Evolutionary conservation across 345 rosid genomes (phyloP).

Genomic region (Brassica incana): DNA sequence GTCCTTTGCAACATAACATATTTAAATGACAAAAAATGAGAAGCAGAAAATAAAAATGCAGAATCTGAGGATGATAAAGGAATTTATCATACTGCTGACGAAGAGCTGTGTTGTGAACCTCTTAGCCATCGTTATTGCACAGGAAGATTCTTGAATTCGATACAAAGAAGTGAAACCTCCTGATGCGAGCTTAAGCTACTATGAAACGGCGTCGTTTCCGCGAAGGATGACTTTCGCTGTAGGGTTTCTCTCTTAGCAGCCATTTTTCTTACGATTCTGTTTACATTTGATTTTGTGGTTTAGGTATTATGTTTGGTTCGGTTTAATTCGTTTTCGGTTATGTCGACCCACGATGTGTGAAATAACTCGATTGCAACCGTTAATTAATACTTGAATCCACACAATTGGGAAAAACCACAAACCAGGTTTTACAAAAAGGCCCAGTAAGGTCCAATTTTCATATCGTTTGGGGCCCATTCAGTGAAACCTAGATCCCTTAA

Average conservation of each 20-base stretch:
- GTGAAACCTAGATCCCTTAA: background rate
- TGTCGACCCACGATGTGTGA: background rate
- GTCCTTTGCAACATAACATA: conserved; percentile 37
- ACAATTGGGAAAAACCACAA: too few relatives aligned
- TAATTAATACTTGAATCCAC: background rate
- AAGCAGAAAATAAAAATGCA: background rate
- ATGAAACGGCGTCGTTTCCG: background rate
- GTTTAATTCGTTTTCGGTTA: background rate
- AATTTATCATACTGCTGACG: conserved; percentile 49
- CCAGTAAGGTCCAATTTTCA: background rate
- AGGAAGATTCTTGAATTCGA: background rate
- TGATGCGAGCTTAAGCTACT: background rate
- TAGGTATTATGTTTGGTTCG: background rate
- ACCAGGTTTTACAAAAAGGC: background rate
- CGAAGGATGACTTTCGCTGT: background rate
- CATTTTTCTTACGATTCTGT: background rate
- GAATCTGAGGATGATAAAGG: conserved; percentile 4
- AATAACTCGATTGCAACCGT: background rate
- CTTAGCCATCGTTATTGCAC: conserved; percentile 40
- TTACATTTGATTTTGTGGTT: background rate
- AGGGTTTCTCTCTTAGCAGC: background rate
- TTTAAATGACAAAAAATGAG: background rate
- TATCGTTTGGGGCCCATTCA: background rate
- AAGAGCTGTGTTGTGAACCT: conserved; percentile 48
- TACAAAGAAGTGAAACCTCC: background rate